Evolutionary conservation across 805 yeast genomes (phyloP).

Genomic region (Candida boidinii): DNA sequence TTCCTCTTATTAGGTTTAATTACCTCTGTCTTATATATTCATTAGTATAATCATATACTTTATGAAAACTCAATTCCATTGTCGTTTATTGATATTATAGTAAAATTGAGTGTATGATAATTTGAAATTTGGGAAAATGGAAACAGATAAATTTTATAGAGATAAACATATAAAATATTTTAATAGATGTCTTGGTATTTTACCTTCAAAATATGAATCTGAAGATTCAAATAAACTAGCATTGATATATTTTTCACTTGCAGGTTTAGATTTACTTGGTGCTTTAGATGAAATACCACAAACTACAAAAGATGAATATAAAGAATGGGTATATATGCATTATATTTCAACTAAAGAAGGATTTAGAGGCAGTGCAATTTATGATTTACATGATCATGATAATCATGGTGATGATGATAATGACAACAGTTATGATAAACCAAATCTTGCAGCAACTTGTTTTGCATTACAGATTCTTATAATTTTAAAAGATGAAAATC

Average conservation of each 20-base stretch:
- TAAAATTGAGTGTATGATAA: no score
- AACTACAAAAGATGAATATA: conserved; percentile 21
- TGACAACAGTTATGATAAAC: conserved; percentile 41
- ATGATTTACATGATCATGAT: conserved; percentile 16
- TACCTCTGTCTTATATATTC: no score
- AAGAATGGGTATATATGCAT: conserved; percentile 39
- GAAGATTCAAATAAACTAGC: conserved; percentile 68
- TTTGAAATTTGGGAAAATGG: no score
- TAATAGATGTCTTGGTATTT: conserved; percentile 19
- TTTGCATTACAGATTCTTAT: conserved; percentile 58
- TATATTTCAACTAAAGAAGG: conserved; percentile 33
- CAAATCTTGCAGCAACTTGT: conserved; percentile 67
- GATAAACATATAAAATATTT: conserved; percentile 22
- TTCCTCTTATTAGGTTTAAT: no score
- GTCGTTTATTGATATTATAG: no score
- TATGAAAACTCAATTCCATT: no score
- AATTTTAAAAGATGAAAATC: conserved; percentile 37
- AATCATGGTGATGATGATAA: conserved; percentile 1
- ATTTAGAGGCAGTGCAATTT: conserved; percentile 52
- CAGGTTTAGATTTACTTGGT: conserved; percentile 44
- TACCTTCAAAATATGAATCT: conserved; percentile 42
- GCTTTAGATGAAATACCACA: conserved; percentile 20
- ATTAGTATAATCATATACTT: no score
- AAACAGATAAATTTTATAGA: conserved; percentile 9
- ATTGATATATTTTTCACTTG: conserved; percentile 59